These are phyloP conservation scores for Ophiocordyceps camponoti-floridani DNA, from an alignment of 2,329 filamentous ascomycete species.

Conservation along the genomic window DNA sequence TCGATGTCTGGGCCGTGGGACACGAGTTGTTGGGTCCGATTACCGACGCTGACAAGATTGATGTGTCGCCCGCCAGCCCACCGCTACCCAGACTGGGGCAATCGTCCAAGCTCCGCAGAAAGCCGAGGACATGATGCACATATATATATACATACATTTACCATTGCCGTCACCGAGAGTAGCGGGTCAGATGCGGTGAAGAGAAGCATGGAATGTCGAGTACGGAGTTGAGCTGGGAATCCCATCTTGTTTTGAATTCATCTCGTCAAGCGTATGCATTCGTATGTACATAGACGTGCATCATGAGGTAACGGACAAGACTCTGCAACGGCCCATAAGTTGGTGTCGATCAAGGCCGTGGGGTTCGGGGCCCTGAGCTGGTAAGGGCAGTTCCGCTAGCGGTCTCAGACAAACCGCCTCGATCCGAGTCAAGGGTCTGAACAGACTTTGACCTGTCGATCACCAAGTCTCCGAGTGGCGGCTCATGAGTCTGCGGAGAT, in stretches of 20 bases:
- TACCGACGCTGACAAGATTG: neutral
- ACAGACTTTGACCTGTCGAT: too few species aligned
- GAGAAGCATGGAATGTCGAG: neutral
- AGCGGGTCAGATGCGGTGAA: neutral
- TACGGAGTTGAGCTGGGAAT: neutral
- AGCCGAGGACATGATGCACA: neutral
- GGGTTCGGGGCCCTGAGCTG: too few species aligned
- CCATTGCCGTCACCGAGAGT: neutral
- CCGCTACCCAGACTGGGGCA: neutral
- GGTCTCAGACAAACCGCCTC: too few species aligned
- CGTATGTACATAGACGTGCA: neutral
- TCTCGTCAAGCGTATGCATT: neutral
- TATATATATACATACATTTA: neutral
- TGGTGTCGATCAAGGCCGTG: too few species aligned
- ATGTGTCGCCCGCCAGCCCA: neutral
- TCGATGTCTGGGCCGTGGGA: conserved; percentile 1
- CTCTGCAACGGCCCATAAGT: too few species aligned
- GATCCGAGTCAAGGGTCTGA: too few species aligned
- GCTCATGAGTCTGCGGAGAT: conserved; percentile 42
- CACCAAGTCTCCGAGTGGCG: too few species aligned
- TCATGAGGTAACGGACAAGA: too few species aligned
- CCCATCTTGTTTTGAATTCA: neutral
- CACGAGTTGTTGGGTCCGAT: conserved; percentile 1
- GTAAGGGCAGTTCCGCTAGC: too few species aligned
- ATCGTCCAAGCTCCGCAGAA: neutral